Conservation (phyloP, 2,329 filamentous ascomycete species). For the Pseudogymnoascus sp. region DNA sequence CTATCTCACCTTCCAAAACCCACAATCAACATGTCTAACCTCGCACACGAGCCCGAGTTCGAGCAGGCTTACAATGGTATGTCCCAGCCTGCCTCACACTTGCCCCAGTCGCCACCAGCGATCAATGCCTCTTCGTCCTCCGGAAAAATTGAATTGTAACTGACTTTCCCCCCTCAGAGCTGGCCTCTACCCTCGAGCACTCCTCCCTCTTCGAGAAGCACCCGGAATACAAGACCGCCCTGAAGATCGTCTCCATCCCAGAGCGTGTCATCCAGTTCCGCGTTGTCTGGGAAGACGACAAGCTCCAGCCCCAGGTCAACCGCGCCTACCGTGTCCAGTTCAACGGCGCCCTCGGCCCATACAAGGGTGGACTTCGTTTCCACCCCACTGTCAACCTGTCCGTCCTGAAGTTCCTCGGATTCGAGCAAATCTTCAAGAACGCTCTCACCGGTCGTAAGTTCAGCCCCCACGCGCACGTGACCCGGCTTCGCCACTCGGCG, state of each 20-base stretch:
- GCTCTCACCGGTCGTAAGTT: slow-evolving; percentile 82
- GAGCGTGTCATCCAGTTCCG: slow-evolving; percentile 97
- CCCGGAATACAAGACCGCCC: slow-evolving; percentile 88
- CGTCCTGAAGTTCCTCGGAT: slow-evolving; percentile 92
- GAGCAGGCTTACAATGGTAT: slow-evolving; percentile 95
- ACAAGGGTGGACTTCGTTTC: slow-evolving; percentile 95
- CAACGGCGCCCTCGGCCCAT: slow-evolving; percentile 94
- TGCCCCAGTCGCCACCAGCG: slow-evolving; percentile 4
- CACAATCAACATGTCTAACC: slow-evolving; percentile 63
- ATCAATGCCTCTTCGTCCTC: background rate
- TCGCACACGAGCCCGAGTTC: slow-evolving; percentile 89
- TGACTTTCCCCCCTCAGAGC: slow-evolving; percentile 51
- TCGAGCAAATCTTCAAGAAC: slow-evolving; percentile 99
- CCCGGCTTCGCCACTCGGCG: background rate
- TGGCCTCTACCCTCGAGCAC: slow-evolving; percentile 88
- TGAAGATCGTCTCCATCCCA: slow-evolving; percentile 79
- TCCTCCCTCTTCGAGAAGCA: slow-evolving; percentile 87
- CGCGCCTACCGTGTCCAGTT: slow-evolving; percentile 95
- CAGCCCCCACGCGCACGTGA: slow-evolving; percentile 15
- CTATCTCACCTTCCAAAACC: background rate
- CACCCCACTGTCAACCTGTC: slow-evolving; percentile 80
- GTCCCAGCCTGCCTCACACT: slow-evolving; percentile 23
- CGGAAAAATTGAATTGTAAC: background rate
- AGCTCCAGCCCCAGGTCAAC: slow-evolving; percentile 83
- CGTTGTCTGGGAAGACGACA: slow-evolving; percentile 94